phyloP scores from a whole-genome alignment of 169 alveolate genomes.

The Eimeria maxima region DNA sequence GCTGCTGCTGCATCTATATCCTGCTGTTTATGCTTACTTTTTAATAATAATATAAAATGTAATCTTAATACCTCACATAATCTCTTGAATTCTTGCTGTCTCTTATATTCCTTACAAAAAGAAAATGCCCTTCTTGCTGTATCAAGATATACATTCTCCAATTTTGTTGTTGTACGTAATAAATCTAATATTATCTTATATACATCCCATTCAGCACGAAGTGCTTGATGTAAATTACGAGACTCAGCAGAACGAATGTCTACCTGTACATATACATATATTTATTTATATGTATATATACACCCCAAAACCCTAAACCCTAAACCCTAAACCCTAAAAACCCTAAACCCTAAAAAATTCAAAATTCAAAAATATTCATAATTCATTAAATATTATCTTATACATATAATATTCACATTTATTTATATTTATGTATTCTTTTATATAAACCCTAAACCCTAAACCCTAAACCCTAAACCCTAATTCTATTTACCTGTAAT shows the following conservation, averaged over 20 bases:
- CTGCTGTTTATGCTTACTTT: slow-evolving; percentile 77
- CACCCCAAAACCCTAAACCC: too few species aligned
- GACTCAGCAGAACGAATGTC: slow-evolving; percentile 75
- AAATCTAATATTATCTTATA: slow-evolving; percentile 97
- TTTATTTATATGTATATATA: too few species aligned
- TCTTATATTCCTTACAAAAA: slow-evolving; percentile 95
- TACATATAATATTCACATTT: too few species aligned
- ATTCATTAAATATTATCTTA: too few species aligned
- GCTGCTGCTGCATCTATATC: too few species aligned
- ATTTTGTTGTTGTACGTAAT: slow-evolving; percentile 96
- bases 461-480: too few species aligned
- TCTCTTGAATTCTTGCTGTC: slow-evolving; percentile 96
- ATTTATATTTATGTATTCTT: too few species aligned
- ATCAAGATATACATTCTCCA: slow-evolving; percentile 96
- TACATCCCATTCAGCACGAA: slow-evolving; percentile 96
- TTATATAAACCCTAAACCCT: too few species aligned
- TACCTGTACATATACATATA: not conserved
- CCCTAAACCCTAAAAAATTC: too few species aligned
- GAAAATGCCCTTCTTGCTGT: slow-evolving; percentile 96
- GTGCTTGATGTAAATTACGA: slow-evolving; percentile 67
- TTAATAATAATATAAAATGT: slow-evolving; percentile 94
- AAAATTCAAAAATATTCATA: too few species aligned
- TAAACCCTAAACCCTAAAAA: too few species aligned
- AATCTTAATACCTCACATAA: slow-evolving; percentile 96
- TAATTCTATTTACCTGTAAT: too few species aligned